Evolutionary conservation across 1,284 basidiomycete genomes (phyloP), one percentile per base, ranked within the genome.

Genomic region (Fomitopsis betulina): DNA sequence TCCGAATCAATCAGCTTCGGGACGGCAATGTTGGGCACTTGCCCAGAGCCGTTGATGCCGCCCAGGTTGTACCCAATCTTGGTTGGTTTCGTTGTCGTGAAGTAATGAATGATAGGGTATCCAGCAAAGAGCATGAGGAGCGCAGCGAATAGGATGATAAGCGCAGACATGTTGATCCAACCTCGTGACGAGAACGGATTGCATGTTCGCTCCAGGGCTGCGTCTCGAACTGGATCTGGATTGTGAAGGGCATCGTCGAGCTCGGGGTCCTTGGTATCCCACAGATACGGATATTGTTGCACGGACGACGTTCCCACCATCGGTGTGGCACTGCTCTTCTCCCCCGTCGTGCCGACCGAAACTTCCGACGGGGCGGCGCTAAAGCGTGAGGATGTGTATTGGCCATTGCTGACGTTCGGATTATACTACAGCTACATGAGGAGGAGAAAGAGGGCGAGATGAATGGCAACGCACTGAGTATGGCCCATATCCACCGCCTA

Each of bases 181-280:
- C 89, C 89, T 70, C 89, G 77, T 17, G 74, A 74, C 4, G 89
- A 91, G 67, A 89, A 87, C 15, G 85, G 56, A 3, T 84, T 84
- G 57, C 84, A 89, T 12, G 77, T 80, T 47, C 75, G 73, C 60
- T 86, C 80, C 21, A 83, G 72, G 2, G 77, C 77, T 10, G 80
- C 80, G 57, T 84, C 82, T 49, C 81, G 79, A n/a, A 79, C 74
- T 9, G 87, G 87, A 70, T 89, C 86, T 5, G 87, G 87, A 68
- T 87, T 88, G 66, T 92, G 90, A 12, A 92, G 77, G 4, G 82
- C 77, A 67, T 92, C 90, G 72, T 92, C 90, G 19, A 88, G 76
- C 67, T 92, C 89, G 8, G 87, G 84, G 58, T 91, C 89, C 68
- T 81, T 82, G 42, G 75, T 72, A 62, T 91, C 89, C 87, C 87